A percentile compares a stretch with the other conserved stretches of the same genome.
phyloP scores from a whole-genome alignment of 805 yeast genomes.

The Ogataea neopini region DNA sequence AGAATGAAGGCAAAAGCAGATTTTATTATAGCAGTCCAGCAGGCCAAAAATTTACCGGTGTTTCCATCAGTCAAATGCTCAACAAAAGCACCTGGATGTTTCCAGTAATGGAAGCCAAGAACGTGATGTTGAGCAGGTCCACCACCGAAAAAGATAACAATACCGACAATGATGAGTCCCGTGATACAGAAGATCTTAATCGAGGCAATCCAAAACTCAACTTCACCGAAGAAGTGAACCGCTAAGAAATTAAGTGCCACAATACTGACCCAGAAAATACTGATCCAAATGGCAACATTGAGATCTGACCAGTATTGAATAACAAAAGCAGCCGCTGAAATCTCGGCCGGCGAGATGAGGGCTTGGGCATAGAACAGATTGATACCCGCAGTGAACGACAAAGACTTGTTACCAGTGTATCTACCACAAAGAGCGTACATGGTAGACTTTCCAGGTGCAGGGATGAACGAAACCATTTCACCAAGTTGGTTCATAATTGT shows the following conservation, averaged over 20 bases:
- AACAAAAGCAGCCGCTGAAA: conserved; percentile 65
- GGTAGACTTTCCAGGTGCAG: conserved; percentile 64
- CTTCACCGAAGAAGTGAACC: conserved; percentile 50
- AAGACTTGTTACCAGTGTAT: conserved; percentile 47
- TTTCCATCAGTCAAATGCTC: conserved; percentile 50
- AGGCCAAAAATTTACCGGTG: conserved; percentile 64
- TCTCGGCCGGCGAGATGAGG: conserved; percentile 58
- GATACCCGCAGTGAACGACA: conserved; percentile 60
- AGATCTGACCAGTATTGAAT: conserved; percentile 61
- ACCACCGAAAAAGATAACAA: conserved; percentile 65
- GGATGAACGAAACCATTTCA: conserved; percentile 65
- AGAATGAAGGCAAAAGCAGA: conserved; percentile 65
- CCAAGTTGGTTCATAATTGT: conserved; percentile 65
- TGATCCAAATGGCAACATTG: conserved; percentile 62
- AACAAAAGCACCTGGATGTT: conserved; percentile 46
- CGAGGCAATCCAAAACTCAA: conserved; percentile 66
- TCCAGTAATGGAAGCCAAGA: conserved; percentile 47
- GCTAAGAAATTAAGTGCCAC: conserved; percentile 51
- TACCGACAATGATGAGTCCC: conserved; percentile 58
- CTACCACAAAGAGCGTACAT: conserved; percentile 48
- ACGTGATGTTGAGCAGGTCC: conserved; percentile 50
- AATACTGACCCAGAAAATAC: conserved; percentile 51
- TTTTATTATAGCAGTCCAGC: conserved; percentile 62
- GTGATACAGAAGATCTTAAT: conserved; percentile 65
- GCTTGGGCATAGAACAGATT: conserved; percentile 49